These are phyloP conservation scores for Geotrichum citri-aurantii DNA, from an alignment of 1,139 yeast genomes.

Conservation along the genomic window DNA sequence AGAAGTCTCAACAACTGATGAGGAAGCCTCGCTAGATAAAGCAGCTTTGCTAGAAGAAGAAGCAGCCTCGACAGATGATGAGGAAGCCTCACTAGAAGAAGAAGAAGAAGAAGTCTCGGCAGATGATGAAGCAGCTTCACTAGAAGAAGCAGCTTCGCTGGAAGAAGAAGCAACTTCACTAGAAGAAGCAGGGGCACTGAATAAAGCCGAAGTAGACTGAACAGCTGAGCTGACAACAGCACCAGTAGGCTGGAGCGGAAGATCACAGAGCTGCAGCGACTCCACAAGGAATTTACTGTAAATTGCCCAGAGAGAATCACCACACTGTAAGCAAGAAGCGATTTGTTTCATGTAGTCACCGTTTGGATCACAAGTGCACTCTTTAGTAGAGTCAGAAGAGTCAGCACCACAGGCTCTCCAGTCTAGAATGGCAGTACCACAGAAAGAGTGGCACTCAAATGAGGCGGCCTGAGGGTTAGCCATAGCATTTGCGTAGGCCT, in stretches of 20 bases:
- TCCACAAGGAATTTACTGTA: constrained; percentile 11
- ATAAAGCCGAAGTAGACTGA: not conserved
- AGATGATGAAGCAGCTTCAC: not conserved
- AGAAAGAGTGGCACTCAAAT: constrained; percentile 14
- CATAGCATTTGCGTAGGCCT: constrained; percentile 18
- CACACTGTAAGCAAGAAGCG: constrained; percentile 14
- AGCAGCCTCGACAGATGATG: not conserved
- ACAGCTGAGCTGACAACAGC: not conserved
- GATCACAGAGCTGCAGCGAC: constrained; percentile 4
- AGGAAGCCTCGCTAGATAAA: not conserved
- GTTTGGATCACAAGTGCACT: constrained; percentile 10
- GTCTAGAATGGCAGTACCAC: constrained; percentile 17
- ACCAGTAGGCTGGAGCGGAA: constrained; percentile 13
- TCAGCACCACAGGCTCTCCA: constrained; percentile 14
- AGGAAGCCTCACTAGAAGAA: not conserved
- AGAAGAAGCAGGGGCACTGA: not conserved
- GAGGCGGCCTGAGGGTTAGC: constrained; percentile 17
- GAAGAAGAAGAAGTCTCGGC: not conserved
- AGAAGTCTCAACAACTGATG: not conserved
- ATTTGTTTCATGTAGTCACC: constrained; percentile 4
- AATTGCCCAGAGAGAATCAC: constrained; percentile 13
- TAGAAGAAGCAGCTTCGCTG: not conserved
- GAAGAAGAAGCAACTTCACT: not conserved
- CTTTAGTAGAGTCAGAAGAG: constrained; percentile 1
- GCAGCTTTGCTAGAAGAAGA: not conserved